Evolutionary conservation across 2,329 filamentous ascomycete genomes (phyloP).

Genomic region (Polychaeton citri): DNA sequence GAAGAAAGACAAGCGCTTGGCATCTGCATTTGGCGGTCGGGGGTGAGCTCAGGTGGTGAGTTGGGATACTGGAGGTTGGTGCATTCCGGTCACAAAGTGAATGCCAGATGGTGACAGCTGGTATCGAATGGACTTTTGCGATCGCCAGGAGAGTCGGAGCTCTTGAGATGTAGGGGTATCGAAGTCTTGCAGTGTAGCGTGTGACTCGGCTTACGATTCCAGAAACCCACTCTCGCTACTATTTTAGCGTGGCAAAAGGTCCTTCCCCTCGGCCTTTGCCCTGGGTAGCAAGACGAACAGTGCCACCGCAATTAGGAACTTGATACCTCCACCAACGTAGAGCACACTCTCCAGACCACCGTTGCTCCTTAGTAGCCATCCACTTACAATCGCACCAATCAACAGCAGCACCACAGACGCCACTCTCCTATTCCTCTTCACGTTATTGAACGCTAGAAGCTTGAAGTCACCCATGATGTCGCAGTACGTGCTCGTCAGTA

Average conservation of each 20-base stretch:
- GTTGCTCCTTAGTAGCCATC: conserved; percentile 34
- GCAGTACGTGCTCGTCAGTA: conserved; percentile 42
- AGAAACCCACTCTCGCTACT: no score
- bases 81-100: no score
- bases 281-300: conserved; percentile 18
- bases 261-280: conserved; percentile 6
- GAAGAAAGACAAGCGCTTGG: neutral
- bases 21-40: neutral
- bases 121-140: neutral
- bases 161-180: no score
- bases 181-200: no score
- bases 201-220: no score
- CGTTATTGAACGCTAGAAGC: conserved; percentile 35
- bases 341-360: conserved; percentile 30
- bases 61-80: no score
- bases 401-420: conserved; percentile 34
- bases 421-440: conserved; percentile 37
- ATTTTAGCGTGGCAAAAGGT: neutral
- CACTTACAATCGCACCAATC: conserved; percentile 34
- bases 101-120: neutral
- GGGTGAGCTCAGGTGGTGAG: neutral
- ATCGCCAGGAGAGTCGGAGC: neutral
- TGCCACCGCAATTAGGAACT: conserved; percentile 26
- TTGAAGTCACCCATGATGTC: conserved; percentile 40
- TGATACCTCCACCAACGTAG: conserved; percentile 35